phyloP scores from a whole-genome alignment of 768 basidiomycete species.

The Leucosporidium creatinivorum region DNA sequence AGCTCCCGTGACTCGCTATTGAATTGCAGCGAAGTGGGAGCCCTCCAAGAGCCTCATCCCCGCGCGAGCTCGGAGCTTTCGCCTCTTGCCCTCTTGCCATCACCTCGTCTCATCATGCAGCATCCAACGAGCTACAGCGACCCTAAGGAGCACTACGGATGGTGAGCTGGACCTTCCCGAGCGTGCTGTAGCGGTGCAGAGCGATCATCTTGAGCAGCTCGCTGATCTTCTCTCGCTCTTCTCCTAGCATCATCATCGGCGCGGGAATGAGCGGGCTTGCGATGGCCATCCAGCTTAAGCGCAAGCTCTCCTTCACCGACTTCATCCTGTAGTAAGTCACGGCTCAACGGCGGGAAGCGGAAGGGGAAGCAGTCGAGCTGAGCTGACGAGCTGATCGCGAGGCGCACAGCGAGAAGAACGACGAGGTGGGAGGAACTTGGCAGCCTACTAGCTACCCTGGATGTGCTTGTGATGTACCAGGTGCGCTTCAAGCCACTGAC shows the following conservation, averaged over 20 bases:
- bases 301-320: slow-evolving; percentile 29
- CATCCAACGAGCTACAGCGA: neutral
- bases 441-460: neutral
- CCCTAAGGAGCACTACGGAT: neutral
- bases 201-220: neutral
- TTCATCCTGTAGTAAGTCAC: slow-evolving; percentile 32
- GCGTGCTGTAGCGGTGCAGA: neutral
- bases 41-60: no score
- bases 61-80: no score
- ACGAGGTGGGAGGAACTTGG: neutral
- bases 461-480: neutral
- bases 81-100: no score
- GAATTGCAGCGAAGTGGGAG: no score
- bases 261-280: slow-evolving; percentile 35
- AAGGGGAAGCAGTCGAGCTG: neutral
- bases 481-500: no score
- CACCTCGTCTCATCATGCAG: no score
- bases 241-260: slow-evolving; percentile 31
- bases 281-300: slow-evolving; percentile 32
- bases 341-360: neutral
- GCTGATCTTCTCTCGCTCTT: neutral
- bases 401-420: neutral
- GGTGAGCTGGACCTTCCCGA: neutral
- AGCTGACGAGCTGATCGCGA: neutral
- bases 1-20: no score